Evolutionary conservation across 2,329 filamentous ascomycete species (phyloP).

Genomic region (Alternaria panax): DNA sequence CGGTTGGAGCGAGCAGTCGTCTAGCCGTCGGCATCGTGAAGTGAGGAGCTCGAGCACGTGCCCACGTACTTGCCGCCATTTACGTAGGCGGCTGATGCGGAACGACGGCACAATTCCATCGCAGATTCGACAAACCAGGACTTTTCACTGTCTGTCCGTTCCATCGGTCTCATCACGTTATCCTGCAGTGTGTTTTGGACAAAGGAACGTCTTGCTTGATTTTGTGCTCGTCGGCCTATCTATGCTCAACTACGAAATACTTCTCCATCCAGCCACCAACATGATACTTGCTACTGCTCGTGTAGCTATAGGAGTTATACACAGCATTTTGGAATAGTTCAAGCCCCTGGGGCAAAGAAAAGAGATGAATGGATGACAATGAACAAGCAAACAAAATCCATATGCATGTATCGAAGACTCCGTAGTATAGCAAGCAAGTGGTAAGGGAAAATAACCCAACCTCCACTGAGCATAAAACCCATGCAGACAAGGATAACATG

Average conservation of each 20-base stretch:
- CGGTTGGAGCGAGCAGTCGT: constrained; percentile 11
- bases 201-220: constrained; percentile 41
- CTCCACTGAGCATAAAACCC: constrained; percentile 38
- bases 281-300: constrained; percentile 25
- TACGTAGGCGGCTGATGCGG: constrained; percentile 32
- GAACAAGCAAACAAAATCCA: constrained; percentile 34
- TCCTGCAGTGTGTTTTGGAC: background rate
- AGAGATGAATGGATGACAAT: constrained; percentile 23
- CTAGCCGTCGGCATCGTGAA: constrained; percentile 11
- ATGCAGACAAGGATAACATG: constrained; percentile 41
- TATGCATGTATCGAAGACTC: constrained; percentile 49
- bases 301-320: constrained; percentile 37
- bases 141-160: background rate
- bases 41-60: constrained; percentile 2
- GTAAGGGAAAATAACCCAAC: constrained; percentile 26
- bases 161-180: background rate
- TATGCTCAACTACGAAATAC: constrained; percentile 25
- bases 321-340: constrained; percentile 26
- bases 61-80: background rate
- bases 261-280: constrained; percentile 11
- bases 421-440: constrained; percentile 31
- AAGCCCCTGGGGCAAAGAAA: constrained; percentile 17
- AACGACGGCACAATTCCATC: background rate
- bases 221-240: constrained; percentile 34
- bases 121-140: background rate